Evolutionary conservation across 2,329 filamentous ascomycete species (phyloP).

Genomic region (Colletotrichum tabaci): DNA sequence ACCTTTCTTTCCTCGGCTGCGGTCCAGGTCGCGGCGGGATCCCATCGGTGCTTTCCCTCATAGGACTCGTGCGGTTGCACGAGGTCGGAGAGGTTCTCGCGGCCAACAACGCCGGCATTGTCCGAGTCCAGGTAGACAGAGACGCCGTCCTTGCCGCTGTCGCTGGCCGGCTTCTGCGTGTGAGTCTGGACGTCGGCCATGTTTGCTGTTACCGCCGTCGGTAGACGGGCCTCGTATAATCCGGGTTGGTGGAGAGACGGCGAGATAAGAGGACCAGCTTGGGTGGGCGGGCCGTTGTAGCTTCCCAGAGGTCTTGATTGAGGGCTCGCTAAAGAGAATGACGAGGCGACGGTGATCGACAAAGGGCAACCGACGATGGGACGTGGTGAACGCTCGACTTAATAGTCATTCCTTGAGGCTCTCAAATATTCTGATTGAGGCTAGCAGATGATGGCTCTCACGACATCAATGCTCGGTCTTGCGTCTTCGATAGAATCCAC

Average conservation of each 20-base stretch:
- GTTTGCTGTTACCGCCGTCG: constrained; percentile 44
- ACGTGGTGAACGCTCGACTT: constrained; percentile 32
- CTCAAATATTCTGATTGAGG: constrained; percentile 28
- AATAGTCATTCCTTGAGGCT: constrained; percentile 34
- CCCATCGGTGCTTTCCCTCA: constrained; percentile 72
- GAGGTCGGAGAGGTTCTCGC: constrained; percentile 53
- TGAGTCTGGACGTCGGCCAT: constrained; percentile 49
- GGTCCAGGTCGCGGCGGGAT: constrained; percentile 70
- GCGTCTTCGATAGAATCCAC: constrained; percentile 40
- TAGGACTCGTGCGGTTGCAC: constrained; percentile 65
- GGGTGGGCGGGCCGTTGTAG: constrained; percentile 19
- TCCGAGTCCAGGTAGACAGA: constrained; percentile 46
- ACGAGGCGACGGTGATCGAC: constrained; percentile 21
- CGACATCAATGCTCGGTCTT: constrained; percentile 41
- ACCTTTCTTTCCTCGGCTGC: constrained; percentile 69
- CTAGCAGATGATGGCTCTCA: constrained; percentile 39
- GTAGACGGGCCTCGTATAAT: background rate
- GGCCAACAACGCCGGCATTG: constrained; percentile 52
- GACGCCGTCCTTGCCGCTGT: constrained; percentile 43
- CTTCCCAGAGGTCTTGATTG: constrained; percentile 2
- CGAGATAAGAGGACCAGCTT: constrained; percentile 6
- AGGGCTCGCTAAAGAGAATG: constrained; percentile 4
- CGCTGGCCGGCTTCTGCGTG: constrained; percentile 35
- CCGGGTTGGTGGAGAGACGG: background rate
- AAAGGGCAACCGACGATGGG: background rate